Percentiles rank a stretch among this genome's conserved stretches.
These are phyloP conservation scores for Zygoascus biomembranicola DNA, from an alignment of 805 yeast genomes.

Conservation along the genomic window DNA sequence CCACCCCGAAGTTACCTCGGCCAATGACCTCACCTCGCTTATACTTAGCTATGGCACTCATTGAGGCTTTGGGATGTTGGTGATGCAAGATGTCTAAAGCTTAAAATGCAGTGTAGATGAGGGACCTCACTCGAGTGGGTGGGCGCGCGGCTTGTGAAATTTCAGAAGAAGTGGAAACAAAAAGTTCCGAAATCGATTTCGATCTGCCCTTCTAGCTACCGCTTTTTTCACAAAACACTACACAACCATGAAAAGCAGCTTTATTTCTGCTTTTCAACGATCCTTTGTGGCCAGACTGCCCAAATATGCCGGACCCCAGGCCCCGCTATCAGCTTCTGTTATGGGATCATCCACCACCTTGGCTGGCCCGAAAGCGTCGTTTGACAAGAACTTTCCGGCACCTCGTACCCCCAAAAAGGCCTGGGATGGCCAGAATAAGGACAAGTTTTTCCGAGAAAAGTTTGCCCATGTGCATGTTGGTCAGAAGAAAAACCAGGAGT, in stretches of 20 bases:
- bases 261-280: neutral
- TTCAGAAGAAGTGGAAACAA: too few relatives aligned
- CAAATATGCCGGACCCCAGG: neutral
- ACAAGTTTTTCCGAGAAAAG: conserved; percentile 49
- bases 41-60: conserved; percentile 35
- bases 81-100: too few relatives aligned
- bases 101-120: too few relatives aligned
- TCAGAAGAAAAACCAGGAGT: conserved; percentile 27
- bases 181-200: too few relatives aligned
- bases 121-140: too few relatives aligned
- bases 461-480: conserved; percentile 61
- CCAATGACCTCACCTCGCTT: conserved; percentile 88
- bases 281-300: neutral
- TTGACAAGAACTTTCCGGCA: conserved; percentile 41
- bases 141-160: too few relatives aligned
- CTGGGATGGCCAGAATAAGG: conserved; percentile 66
- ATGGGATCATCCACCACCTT: neutral
- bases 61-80: neutral
- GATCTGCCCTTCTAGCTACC: too few relatives aligned
- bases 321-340: neutral
- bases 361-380: conserved; percentile 6
- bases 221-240: too few relatives aligned
- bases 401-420: conserved; percentile 38
- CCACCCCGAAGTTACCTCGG: conserved; percentile 94
- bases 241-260: neutral